phyloP scores from a whole-genome alignment of 2,329 filamentous ascomycete genomes.

The Sporothrix humicola region DNA sequence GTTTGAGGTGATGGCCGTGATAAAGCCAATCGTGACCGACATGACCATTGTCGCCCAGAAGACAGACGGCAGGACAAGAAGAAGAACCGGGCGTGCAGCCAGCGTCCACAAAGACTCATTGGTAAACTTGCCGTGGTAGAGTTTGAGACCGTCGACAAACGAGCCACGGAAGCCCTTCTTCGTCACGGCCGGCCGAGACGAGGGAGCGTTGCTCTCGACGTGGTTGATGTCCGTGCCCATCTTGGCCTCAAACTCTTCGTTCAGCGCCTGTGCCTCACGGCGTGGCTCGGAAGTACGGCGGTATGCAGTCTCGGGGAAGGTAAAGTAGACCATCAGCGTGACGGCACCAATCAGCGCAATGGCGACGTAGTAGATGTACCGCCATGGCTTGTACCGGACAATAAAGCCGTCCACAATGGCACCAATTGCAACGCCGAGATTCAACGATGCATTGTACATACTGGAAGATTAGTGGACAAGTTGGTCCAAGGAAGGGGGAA shows the following conservation, averaged over 20 bases:
- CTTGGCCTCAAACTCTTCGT: slow-evolving; percentile 30
- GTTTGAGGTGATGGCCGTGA: slow-evolving; percentile 61
- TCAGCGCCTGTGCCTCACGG: slow-evolving; percentile 34
- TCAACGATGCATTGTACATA: slow-evolving; percentile 34
- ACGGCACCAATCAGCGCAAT: slow-evolving; percentile 56
- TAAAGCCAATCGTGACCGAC: slow-evolving; percentile 58
- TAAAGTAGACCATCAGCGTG: slow-evolving; percentile 56
- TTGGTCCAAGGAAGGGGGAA: slow-evolving; percentile 45
- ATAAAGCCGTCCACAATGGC: slow-evolving; percentile 55
- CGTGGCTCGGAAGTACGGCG: slow-evolving; percentile 43
- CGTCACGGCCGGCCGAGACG: not conserved
- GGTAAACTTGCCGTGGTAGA: slow-evolving; percentile 53
- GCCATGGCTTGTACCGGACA: slow-evolving; percentile 55
- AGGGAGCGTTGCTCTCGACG: slow-evolving; percentile 33
- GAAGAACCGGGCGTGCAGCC: slow-evolving; percentile 55
- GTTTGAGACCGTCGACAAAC: slow-evolving; percentile 40
- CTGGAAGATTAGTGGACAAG: slow-evolving; percentile 2
- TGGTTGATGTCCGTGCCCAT: slow-evolving; percentile 28
- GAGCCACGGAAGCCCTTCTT: slow-evolving; percentile 8
- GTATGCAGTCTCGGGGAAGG: slow-evolving; percentile 62
- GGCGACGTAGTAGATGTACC: slow-evolving; percentile 58
- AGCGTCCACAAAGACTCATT: slow-evolving; percentile 55
- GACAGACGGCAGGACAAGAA: slow-evolving; percentile 58
- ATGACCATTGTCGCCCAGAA: slow-evolving; percentile 62
- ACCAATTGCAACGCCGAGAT: slow-evolving; percentile 50